A percentile compares a stretch with the other conserved stretches of the same genome.
Conservation (phyloP, 2,329 filamentous ascomycete genomes). For the Macroventuria anomochaeta region DNA sequence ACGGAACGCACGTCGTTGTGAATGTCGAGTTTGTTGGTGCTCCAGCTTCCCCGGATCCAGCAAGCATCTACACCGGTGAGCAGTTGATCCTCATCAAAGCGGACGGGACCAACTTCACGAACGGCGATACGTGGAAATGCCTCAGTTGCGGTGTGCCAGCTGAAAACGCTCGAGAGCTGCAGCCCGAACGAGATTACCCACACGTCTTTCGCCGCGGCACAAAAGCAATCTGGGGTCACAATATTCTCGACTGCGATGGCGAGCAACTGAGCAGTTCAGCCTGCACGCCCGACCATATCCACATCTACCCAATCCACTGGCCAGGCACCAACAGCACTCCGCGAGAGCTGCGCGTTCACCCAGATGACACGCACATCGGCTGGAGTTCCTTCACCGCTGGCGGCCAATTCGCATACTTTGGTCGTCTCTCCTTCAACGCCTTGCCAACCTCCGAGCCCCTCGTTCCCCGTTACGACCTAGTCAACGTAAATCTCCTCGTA, state of each 20-base stretch:
- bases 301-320: constrained; percentile 54
- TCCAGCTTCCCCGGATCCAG: constrained; percentile 45
- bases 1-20: constrained; percentile 54
- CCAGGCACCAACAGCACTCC: constrained; percentile 42
- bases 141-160: constrained; percentile 54
- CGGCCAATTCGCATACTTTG: constrained; percentile 46
- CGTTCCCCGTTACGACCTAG: constrained; percentile 49
- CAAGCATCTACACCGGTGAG: constrained; percentile 52
- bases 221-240: constrained; percentile 41
- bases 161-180: constrained; percentile 37
- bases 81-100: constrained; percentile 53
- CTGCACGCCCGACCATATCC: constrained; percentile 48
- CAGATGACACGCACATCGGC: constrained; percentile 54
- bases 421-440: constrained; percentile 52
- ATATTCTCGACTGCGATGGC: constrained; percentile 48
- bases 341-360: constrained; percentile 56
- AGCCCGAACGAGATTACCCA: constrained; percentile 49
- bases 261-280: constrained; percentile 42
- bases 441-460: constrained; percentile 25
- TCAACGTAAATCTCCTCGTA: constrained; percentile 48
- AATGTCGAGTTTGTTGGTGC: constrained; percentile 54
- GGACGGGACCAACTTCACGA: constrained; percentile 51
- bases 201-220: constrained; percentile 53
- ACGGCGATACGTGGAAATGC: constrained; percentile 58
- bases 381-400: constrained; percentile 49